Base-by-base conservation (phyloP, 345 rosid genomes). In the Isatis tinctoria region DNA sequence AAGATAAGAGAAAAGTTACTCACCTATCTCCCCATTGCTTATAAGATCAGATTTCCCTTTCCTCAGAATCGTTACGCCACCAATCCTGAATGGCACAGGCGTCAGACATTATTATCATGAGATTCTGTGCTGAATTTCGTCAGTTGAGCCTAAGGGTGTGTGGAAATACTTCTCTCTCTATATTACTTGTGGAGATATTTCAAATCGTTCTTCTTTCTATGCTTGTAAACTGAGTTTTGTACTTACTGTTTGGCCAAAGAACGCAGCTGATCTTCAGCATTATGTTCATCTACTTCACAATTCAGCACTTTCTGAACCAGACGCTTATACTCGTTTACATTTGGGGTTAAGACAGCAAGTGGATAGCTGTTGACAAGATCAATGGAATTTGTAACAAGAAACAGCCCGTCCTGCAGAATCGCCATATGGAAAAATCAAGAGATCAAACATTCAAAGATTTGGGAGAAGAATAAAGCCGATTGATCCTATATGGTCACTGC, bases 301-400 rank as follows among this genome's bases (percentile, higher is more conserved):
- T 81, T 79, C 35, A 92, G 82, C 7, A 88, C 89, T 82, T 85
- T 92, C 76, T 85, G 86, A 52, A 95, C 88, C 67, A 95, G 82
- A 43, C 90, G 97, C 84, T 95, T 95, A 81, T 88, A 92, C 83
- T 95, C 98, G 44, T 88, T 86, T 58, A 95, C 90, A 66, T 95
- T 95, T 45, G 96, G 97, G 65, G 97, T 95, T 64, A 95, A 79
- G 59, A 88, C 88, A 79, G 97, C 97, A 39, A 88, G 79, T 8
- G 85, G 90, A 73, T 94, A 90, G 59, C 85, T 85, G 2, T 86
- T 83, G 70, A 95, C 87, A 68, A 95, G 88, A 66, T 90, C 90
- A 65, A 87, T 75, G 67, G 60, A 69, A 73, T 87, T 82, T 27
- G 94, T 90, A 36, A 92, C 86, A 64, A 90, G 99, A 82, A 90